Percentiles rank a stretch among this genome's conserved stretches.
phyloP scores from a whole-genome alignment of 1,284 basidiomycete genomes.

The Fomes fomentarius region DNA sequence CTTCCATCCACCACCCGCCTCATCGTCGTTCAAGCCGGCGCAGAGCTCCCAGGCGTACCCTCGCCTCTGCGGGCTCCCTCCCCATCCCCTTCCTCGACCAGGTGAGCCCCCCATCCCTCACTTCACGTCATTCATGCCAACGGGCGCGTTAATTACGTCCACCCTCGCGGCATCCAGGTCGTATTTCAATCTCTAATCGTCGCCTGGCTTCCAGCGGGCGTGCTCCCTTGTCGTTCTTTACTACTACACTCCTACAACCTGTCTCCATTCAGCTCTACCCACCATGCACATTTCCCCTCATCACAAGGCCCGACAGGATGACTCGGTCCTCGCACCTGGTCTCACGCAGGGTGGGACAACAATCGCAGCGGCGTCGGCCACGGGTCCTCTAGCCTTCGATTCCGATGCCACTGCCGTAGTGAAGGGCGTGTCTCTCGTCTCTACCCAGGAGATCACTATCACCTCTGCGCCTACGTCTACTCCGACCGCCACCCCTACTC shows the following conservation, averaged over 20 bases:
- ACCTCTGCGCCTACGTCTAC: background rate
- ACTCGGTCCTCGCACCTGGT: conserved; percentile 6
- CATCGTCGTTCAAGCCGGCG: conserved; percentile 26
- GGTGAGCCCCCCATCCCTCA: conserved; percentile 10
- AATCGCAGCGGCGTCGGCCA: background rate
- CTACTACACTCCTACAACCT: conserved; percentile 22
- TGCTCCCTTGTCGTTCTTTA: conserved; percentile 36
- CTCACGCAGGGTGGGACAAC: conserved; percentile 7
- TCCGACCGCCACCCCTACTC: conserved; percentile 2
- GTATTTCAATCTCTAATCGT: conserved; percentile 21
- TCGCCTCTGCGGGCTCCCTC: conserved; percentile 16
- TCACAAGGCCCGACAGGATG: conserved; percentile 20
- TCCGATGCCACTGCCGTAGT: conserved; percentile 11
- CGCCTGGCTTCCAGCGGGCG: conserved; percentile 27
- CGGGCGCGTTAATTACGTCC: conserved; percentile 11
- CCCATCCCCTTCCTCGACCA: conserved; percentile 5
- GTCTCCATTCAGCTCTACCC: conserved; percentile 17
- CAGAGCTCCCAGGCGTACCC: conserved; percentile 13
- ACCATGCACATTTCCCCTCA: conserved; percentile 27
- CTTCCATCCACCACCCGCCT: conserved; percentile 11
- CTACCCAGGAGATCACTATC: conserved; percentile 16
- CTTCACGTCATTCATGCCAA: background rate
- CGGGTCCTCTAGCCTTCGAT: conserved; percentile 20
- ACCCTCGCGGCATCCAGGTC: conserved; percentile 14
- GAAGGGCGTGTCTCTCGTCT: conserved; percentile 6